Evolutionary conservation across 768 basidiomycete species (phyloP).

Genomic region (Boletus sp.): DNA sequence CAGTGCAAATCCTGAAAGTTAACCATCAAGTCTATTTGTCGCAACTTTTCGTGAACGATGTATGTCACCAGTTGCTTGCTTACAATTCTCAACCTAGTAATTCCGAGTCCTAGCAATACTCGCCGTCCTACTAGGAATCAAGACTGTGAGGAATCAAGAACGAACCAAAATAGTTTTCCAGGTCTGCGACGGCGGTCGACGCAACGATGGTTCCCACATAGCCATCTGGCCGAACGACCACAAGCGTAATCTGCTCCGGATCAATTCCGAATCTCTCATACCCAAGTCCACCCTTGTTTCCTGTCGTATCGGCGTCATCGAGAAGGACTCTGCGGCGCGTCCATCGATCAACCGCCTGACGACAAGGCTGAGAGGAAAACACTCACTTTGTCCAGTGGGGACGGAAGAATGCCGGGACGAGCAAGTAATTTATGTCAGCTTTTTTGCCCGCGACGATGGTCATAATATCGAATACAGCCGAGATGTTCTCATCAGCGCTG

Average conservation of each 20-base stretch:
- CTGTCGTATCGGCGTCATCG: slow-evolving; percentile 35
- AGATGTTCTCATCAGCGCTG: slow-evolving; percentile 14
- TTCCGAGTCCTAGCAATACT: too few species aligned
- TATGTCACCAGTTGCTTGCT: too few species aligned
- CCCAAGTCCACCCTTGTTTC: slow-evolving; percentile 29
- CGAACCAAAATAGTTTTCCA: slow-evolving; percentile 48
- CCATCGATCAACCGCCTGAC: not conserved
- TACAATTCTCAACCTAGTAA: too few species aligned
- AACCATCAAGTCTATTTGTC: too few species aligned
- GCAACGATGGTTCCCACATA: slow-evolving; percentile 38
- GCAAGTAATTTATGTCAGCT: slow-evolving; percentile 32
- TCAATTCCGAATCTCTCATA: slow-evolving; percentile 37
- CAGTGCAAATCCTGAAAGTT: too few species aligned
- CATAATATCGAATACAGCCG: slow-evolving; percentile 33
- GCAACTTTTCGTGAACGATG: too few species aligned
- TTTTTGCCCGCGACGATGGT: slow-evolving; percentile 32
- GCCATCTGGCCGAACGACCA: slow-evolving; percentile 41
- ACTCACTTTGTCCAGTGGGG: slow-evolving; percentile 46
- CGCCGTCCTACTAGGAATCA: not conserved
- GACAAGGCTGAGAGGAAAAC: not conserved
- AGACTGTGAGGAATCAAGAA: slow-evolving; percentile 37
- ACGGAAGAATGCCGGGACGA: slow-evolving; percentile 35
- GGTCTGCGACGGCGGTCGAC: slow-evolving; percentile 24
- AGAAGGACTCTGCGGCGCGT: slow-evolving; percentile 30
- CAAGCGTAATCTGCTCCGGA: slow-evolving; percentile 29